phyloP scores from a whole-genome alignment of 2,329 filamentous ascomycete species.

The Metarhizium humberi region DNA sequence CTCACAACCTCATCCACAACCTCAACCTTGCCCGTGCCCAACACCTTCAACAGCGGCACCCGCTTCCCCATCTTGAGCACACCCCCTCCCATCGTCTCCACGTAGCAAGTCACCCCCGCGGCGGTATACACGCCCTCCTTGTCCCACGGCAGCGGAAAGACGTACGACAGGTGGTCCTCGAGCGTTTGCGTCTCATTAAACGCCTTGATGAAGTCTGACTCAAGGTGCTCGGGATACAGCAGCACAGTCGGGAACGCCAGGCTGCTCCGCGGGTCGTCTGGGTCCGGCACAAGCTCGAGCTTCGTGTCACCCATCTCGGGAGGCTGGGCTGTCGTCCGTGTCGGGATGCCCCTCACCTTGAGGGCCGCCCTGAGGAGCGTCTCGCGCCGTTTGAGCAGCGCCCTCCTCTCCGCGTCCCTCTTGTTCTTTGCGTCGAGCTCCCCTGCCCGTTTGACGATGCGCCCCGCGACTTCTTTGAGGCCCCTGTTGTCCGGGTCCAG shows the following conservation, averaged over 20 bases:
- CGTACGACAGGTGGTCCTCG: constrained; percentile 70
- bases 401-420: constrained; percentile 45
- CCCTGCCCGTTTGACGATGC: constrained; percentile 52
- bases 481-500: constrained; percentile 63
- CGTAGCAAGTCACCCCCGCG: constrained; percentile 70
- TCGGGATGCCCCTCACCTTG: constrained; percentile 58
- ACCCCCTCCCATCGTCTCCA: constrained; percentile 73
- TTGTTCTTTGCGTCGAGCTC: constrained; percentile 44
- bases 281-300: constrained; percentile 61
- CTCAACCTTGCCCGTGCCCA: constrained; percentile 70
- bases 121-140: constrained; percentile 52
- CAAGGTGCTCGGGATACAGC: constrained; percentile 71
- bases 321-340: constrained; percentile 56
- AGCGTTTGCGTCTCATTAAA: constrained; percentile 72
- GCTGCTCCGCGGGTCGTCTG: constrained; percentile 60
- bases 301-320: constrained; percentile 83
- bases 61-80: constrained; percentile 88
- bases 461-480: constrained; percentile 50
- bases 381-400: constrained; percentile 45
- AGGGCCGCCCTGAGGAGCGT: constrained; percentile 57
- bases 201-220: constrained; percentile 85
- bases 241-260: constrained; percentile 73
- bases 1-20: constrained; percentile 77
- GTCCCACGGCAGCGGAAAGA: constrained; percentile 89
- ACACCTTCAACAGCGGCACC: constrained; percentile 62